Conservation (phyloP, 1,284 basidiomycete species). For the Pyrrhoderma noxium region DNA sequence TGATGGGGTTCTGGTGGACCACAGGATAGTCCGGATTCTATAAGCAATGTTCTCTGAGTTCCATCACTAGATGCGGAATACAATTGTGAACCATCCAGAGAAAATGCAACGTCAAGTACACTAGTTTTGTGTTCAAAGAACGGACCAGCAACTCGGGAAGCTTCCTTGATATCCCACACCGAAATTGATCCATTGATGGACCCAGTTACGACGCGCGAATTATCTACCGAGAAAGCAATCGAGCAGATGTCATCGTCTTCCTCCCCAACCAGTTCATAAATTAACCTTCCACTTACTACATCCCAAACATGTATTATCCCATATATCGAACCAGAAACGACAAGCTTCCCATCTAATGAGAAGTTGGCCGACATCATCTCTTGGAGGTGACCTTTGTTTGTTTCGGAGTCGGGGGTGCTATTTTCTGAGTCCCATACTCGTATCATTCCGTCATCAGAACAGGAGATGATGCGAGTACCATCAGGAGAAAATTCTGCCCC, state of each 20-base stretch:
- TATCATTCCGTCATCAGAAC: slow-evolving; percentile 14
- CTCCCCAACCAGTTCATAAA: neutral
- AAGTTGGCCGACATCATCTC: slow-evolving; percentile 5
- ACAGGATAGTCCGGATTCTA: neutral
- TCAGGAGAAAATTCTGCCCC: neutral
- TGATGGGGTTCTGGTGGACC: neutral
- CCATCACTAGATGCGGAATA: slow-evolving; percentile 1
- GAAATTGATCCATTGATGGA: neutral
- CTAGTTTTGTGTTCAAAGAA: neutral
- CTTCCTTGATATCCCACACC: slow-evolving; percentile 11
- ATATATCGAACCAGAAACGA: slow-evolving; percentile 15
- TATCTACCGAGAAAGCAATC: neutral
- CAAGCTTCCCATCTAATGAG: slow-evolving; percentile 9
- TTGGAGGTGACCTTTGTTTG: too few relatives aligned
- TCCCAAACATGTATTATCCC: slow-evolving; percentile 14
- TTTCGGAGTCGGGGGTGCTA: too few relatives aligned
- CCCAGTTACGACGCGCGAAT: neutral
- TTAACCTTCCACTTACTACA: neutral
- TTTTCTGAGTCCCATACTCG: slow-evolving; percentile 15
- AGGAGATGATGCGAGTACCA: slow-evolving; percentile 6
- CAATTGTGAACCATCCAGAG: neutral
- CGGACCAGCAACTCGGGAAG: slow-evolving; percentile 4
- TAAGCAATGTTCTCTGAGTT: neutral
- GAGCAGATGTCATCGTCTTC: neutral
- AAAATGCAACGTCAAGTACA: neutral